These are phyloP conservation scores for Apiotrichum veenhuisii DNA, from an alignment of 1,284 basidiomycete genomes.

Conservation along the genomic window DNA sequence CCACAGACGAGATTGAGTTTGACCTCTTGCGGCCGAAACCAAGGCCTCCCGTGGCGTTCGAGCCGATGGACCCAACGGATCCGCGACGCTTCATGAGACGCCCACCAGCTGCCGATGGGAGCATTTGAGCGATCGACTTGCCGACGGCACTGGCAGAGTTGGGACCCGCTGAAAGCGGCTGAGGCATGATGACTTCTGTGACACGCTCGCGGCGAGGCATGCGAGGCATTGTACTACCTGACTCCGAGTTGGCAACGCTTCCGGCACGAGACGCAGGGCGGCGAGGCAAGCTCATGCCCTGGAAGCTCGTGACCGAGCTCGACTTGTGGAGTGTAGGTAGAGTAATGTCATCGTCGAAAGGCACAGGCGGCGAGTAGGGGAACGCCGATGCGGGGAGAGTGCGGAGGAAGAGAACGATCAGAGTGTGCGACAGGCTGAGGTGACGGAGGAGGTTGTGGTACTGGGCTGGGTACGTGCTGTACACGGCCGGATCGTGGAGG, in stretches of 20 bases:
- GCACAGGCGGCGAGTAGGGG: slow-evolving; percentile 39
- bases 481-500: slow-evolving; percentile 44
- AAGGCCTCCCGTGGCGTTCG: slow-evolving; percentile 22
- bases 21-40: slow-evolving; percentile 34
- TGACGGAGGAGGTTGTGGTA: slow-evolving; percentile 46
- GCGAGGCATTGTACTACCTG: slow-evolving; percentile 13
- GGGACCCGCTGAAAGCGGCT: slow-evolving; percentile 34
- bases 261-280: slow-evolving; percentile 27
- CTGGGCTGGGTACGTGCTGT: slow-evolving; percentile 44
- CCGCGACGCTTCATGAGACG: slow-evolving; percentile 26
- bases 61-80: slow-evolving; percentile 38
- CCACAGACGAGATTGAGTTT: slow-evolving; percentile 24
- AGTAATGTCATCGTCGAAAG: slow-evolving; percentile 44
- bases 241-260: slow-evolving; percentile 33
- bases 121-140: background rate
- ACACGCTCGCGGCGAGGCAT: slow-evolving; percentile 42
- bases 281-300: slow-evolving; percentile 5
- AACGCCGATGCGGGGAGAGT: slow-evolving; percentile 36
- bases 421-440: slow-evolving; percentile 46
- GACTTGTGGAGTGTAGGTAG: slow-evolving; percentile 28
- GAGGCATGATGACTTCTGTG: slow-evolving; percentile 49
- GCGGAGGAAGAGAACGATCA: slow-evolving; percentile 47
- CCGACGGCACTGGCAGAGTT: background rate
- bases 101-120: background rate
- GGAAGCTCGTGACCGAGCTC: slow-evolving; percentile 29